Evolutionary conservation across 2,329 filamentous ascomycete species (phyloP), one percentile per base, ranked within the genome.

Genomic region (Stachybotrys echinatus): DNA sequence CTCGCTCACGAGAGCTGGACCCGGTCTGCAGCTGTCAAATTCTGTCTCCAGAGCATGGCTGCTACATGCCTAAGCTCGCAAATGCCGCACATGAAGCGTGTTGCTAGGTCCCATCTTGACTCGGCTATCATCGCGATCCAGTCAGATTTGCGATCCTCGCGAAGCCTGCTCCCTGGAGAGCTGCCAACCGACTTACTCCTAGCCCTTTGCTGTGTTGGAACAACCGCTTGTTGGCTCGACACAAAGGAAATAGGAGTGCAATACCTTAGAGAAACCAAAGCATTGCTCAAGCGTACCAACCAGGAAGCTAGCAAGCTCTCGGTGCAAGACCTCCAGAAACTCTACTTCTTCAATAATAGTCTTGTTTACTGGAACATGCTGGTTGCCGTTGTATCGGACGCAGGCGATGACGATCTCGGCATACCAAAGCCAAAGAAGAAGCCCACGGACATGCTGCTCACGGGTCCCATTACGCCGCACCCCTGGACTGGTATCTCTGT

Each of bases 171-270:
- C 1, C 45, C 52, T 14, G 52, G 59, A 5, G 48, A 52, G 3
- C 49, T 73, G 6, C 70, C 69, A 0, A 59, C 66, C 0, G 66
- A 65, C 2, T 55, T 69, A 2, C 54, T 73, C 0, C 66, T 71
- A 2, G 63, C 70, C 0, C 55, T 73, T 0, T 71, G 71, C 34
- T 73, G 70, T 42, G 56, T 73, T 2, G 69, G 69, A 0, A 72
- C 70, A 0, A 69, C 68, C 0, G 60, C 71, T 0, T 69, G 68
- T 53, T 73, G 70, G 70, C 59, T 73, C 0, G 69, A 73, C 22
- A 60, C 68, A 0, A 56, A 59, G 5, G 58, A 64, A 7, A 43
- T 69, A 1, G 67, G 66, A 1, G 45, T 63, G 3, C 65, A 65
- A 0, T 70, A 68, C 49, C 57, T 70, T 12, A 55, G 57, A 21